These are phyloP conservation scores for Alternaria sp. DNA, from an alignment of 2,329 filamentous ascomycete genomes.

Conservation along the genomic window DNA sequence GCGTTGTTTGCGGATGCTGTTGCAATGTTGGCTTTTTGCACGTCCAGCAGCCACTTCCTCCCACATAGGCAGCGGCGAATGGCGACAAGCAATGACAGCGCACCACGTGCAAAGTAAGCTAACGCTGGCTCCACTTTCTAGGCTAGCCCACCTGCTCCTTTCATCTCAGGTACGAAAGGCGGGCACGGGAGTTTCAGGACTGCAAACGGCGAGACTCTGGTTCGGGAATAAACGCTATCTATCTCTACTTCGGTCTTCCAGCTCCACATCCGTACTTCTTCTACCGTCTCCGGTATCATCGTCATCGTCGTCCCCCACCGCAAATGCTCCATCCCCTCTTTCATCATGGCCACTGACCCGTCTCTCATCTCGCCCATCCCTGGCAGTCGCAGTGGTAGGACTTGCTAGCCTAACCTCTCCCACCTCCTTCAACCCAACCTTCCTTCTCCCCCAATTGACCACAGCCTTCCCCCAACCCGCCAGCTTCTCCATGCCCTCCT, in stretches of 20 bases:
- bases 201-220: not conserved
- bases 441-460: conserved; percentile 30
- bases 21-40: not conserved
- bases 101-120: conserved; percentile 10
- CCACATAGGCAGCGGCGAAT: not conserved
- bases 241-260: conserved; percentile 21
- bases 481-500: conserved; percentile 41
- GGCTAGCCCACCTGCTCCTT: conserved; percentile 6
- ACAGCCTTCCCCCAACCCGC: conserved; percentile 25
- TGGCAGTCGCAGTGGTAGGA: conserved; percentile 19
- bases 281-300: conserved; percentile 9
- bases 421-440: conserved; percentile 20
- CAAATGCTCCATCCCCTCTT: conserved; percentile 10
- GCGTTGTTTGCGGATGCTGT: not conserved
- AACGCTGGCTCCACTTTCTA: conserved; percentile 1
- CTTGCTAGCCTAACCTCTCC: conserved; percentile 37
- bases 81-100: conserved; percentile 8
- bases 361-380: not conserved
- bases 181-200: not conserved
- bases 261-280: conserved; percentile 7
- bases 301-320: conserved; percentile 15
- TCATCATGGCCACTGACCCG: conserved; percentile 2
- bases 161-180: conserved; percentile 1
- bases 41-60: not conserved
- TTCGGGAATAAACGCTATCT: conserved; percentile 1